These are phyloP conservation scores for Claviceps sp. DNA, from an alignment of 2,329 filamentous ascomycete species.

Conservation along the genomic window DNA sequence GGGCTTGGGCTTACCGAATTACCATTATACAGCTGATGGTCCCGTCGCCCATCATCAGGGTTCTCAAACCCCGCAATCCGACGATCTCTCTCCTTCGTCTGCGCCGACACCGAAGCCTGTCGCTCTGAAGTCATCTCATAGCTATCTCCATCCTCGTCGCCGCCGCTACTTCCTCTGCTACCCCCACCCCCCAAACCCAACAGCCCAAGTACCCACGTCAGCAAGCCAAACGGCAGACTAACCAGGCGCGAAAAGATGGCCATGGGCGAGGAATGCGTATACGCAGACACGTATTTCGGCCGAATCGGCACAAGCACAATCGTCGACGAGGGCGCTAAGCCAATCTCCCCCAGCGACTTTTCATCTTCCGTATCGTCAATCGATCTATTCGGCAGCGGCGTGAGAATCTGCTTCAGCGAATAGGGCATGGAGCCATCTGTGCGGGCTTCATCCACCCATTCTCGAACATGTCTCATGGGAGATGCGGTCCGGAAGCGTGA, in stretches of 20 bases:
- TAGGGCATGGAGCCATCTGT: slow-evolving; percentile 51
- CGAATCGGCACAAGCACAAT: slow-evolving; percentile 65
- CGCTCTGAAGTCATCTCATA: neutral
- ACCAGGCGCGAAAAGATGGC: slow-evolving; percentile 18
- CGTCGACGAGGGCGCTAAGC: slow-evolving; percentile 66
- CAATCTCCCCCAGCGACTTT: slow-evolving; percentile 52
- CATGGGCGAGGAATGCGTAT: slow-evolving; percentile 16
- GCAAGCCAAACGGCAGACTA: slow-evolving; percentile 18
- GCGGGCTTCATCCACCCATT: slow-evolving; percentile 59
- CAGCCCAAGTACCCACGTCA: slow-evolving; percentile 23
- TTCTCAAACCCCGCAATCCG: slow-evolving; percentile 25
- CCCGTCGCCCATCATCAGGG: slow-evolving; percentile 36
- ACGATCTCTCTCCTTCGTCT: slow-evolving; percentile 12
- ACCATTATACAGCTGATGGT: slow-evolving; percentile 76
- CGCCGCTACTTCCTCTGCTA: slow-evolving; percentile 4
- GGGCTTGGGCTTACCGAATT: slow-evolving; percentile 65
- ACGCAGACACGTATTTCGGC: slow-evolving; percentile 26
- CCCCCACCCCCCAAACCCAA: slow-evolving; percentile 14
- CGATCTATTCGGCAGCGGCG: slow-evolving; percentile 60
- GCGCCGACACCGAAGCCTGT: slow-evolving; percentile 5
- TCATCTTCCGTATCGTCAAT: slow-evolving; percentile 66
- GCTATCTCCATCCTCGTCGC: neutral
- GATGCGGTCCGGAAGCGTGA: slow-evolving; percentile 52
- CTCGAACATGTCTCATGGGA: slow-evolving; percentile 55
- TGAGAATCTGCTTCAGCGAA: slow-evolving; percentile 71